Evolutionary conservation across 1,139 yeast genomes (phyloP).

Genomic region (Hansenula sp.): DNA sequence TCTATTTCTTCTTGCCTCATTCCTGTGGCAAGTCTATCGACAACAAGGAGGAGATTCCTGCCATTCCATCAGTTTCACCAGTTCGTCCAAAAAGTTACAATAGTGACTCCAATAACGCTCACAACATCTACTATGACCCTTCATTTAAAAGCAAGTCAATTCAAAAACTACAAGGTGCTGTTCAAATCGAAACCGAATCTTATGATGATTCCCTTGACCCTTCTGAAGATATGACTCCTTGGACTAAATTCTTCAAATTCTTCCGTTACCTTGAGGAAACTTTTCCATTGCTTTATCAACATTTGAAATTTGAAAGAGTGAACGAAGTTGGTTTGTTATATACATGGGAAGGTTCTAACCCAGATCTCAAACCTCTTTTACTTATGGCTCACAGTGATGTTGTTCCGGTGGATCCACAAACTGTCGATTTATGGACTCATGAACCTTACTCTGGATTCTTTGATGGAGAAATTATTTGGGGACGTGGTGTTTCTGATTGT

Average conservation of each 20-base stretch:
- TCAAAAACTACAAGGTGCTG: constrained; percentile 46
- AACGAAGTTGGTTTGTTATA: constrained; percentile 65
- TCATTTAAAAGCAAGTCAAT: constrained; percentile 37
- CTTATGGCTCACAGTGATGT: constrained; percentile 80
- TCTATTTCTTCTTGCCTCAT: too few relatives aligned
- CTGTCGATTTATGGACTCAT: constrained; percentile 56
- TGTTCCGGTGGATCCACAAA: constrained; percentile 67
- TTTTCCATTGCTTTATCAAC: constrained; percentile 56
- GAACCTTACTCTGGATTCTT: constrained; percentile 68
- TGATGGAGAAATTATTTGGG: constrained; percentile 47
- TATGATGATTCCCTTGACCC: constrained; percentile 50
- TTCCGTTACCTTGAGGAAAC: constrained; percentile 53
- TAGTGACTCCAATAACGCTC: not conserved
- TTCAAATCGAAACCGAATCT: constrained; percentile 57
- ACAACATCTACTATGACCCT: constrained; percentile 26
- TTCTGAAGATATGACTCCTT: constrained; percentile 30
- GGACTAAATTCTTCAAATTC: constrained; percentile 41
- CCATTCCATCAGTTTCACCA: not conserved
- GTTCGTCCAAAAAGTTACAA: not conserved
- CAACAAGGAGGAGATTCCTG: not conserved
- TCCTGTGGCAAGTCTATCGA: not conserved
- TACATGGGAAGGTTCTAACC: constrained; percentile 60
- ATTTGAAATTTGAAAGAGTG: constrained; percentile 47
- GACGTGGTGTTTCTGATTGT: constrained; percentile 66
- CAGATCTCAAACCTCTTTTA: constrained; percentile 55